Evolutionary conservation across 805 yeast species (phyloP), one percentile per base, ranked within the genome.

Genomic region (Starmerella apis): DNA sequence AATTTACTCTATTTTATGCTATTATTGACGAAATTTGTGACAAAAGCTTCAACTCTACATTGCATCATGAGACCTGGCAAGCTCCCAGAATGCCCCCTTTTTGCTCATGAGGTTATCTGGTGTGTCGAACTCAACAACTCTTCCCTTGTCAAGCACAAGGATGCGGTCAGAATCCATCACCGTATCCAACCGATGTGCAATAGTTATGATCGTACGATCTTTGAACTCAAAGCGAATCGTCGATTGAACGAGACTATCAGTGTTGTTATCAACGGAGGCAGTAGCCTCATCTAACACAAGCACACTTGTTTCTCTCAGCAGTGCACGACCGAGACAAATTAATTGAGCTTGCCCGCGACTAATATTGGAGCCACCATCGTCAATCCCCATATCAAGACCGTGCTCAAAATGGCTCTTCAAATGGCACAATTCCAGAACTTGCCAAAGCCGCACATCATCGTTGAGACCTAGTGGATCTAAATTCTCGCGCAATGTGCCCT

Each of bases 321-420:
- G 69, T 1, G 88, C 88, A 52, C 94, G 71, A 0, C 88, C 86
- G 42, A 85, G 68, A 61, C 92, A 83, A 61, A 85, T 69, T 50
- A 85, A 68, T 63, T 85, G 95, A 57, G 83, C 74, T 66, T 85
- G 94, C 13, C 95, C 94, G 31, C 80, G 79, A 8, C 92, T 83
- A 47, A 86, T 66, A 61, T 84, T 85, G 10, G 80, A 65, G 14
- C 94, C 94, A 47, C 81, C 79, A 61, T 83, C 92, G 27, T 72
- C 67, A 14, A 82, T 67, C 38, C 71, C 56, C n/a, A 71, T 68
- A 20, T 71, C 73, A 49, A 81, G 68, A 50, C 78, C 73, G 59
- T 74, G 49, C 47, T 74, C 39, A 36, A 57, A 54, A 31, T 57
- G 59, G 23, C 22, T 71, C 38, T 78, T 69, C 32, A 81, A 71